These are phyloP conservation scores for Blepharisma undulans DNA, from an alignment of 169 alveolate genomes.

Conservation along the genomic window DNA sequence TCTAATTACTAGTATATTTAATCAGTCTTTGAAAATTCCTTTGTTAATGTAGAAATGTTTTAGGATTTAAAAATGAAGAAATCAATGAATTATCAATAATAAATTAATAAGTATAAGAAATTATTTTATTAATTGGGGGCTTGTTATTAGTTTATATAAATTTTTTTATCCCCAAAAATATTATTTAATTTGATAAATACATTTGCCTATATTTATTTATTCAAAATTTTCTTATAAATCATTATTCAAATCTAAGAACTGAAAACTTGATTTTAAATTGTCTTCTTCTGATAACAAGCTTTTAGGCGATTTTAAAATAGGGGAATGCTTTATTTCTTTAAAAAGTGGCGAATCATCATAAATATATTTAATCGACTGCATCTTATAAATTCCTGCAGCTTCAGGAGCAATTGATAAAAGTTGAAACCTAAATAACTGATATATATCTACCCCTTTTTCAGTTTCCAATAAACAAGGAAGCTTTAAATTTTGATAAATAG, in stretches of 20 bases:
- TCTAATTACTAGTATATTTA: no score
- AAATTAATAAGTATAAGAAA: no score
- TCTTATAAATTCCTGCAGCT: background rate
- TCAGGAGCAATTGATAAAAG: background rate
- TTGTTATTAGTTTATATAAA: no score
- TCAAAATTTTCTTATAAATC: no score
- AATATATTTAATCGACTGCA: background rate
- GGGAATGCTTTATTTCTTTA: background rate
- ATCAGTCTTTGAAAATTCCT: no score
- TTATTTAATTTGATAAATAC: no score
- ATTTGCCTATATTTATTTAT: no score
- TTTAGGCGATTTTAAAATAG: background rate
- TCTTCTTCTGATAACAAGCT: background rate
- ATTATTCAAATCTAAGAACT: background rate
- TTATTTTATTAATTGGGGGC: no score
- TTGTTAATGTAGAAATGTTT: no score
- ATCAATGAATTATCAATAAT: no score
- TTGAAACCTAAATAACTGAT: background rate
- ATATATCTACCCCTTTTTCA: background rate
- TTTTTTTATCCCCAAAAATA: no score
- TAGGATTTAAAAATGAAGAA: no score
- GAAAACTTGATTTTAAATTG: background rate
- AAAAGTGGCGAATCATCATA: background rate
- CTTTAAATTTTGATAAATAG: background rate
- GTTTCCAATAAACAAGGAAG: background rate